Evolutionary conservation across 78 protist species (phyloP).

Genomic region (Abeoforma whisleri): DNA sequence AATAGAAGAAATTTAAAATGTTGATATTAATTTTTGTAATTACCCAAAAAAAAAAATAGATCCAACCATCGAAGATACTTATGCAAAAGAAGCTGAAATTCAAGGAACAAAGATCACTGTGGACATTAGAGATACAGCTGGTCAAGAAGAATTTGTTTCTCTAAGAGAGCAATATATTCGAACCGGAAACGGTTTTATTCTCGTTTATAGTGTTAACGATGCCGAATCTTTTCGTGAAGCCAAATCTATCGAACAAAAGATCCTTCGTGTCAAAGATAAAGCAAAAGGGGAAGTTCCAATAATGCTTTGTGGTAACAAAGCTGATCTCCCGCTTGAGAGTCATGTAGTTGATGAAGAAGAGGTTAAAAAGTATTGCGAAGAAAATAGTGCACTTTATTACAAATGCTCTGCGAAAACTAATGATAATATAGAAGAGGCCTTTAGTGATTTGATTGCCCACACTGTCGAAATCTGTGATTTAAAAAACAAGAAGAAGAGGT

Average conservation of each 20-base stretch:
- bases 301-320: not conserved
- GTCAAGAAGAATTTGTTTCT: constrained; percentile 73
- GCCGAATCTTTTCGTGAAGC: not conserved
- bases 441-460: not conserved
- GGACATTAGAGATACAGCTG: constrained; percentile 72
- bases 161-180: no score
- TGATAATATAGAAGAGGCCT: not conserved
- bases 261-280: not conserved
- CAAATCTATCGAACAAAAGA: not conserved
- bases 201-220: not conserved
- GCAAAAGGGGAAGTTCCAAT: not conserved
- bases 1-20: no score
- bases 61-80: constrained; percentile 76
- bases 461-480: no score
- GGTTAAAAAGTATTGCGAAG: not conserved
- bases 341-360: not conserved
- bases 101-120: constrained; percentile 37
- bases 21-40: no score
- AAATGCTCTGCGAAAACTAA: not conserved
- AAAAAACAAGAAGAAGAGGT: no score
- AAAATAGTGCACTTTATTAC: not conserved
- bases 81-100: constrained; percentile 57
- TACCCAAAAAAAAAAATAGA: no score
- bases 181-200: not conserved
- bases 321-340: not conserved